phyloP scores from a whole-genome alignment of 75 land plant species.

The Cupressus sempervirens region DNA sequence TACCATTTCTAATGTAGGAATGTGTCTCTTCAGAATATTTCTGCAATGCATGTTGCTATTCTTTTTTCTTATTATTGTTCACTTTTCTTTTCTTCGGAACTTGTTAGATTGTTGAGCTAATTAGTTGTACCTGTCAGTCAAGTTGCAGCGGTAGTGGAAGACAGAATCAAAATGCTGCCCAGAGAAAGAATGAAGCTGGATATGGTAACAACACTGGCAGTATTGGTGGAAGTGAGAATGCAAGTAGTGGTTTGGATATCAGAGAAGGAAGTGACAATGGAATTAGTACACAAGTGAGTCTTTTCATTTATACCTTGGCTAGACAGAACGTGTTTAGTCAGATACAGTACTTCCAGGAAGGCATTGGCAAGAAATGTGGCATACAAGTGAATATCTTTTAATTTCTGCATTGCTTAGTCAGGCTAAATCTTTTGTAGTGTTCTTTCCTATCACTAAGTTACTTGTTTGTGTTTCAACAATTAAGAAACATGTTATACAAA shows the following conservation, averaged over 20 bases:
- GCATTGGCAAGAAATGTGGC: background rate
- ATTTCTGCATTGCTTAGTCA: background rate
- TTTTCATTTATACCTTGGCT: background rate
- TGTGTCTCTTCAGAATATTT: background rate
- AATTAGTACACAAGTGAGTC: conserved; percentile 51
- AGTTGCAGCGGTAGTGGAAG: conserved; percentile 22
- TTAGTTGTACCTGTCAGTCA: conserved; percentile 23
- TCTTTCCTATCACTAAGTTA: background rate
- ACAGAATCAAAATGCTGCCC: conserved; percentile 10
- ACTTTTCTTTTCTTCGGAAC: background rate
- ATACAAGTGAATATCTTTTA: background rate
- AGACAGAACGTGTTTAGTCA: background rate
- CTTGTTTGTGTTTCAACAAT: background rate
- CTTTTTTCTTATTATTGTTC: background rate
- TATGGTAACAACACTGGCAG: conserved; percentile 27
- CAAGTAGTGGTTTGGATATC: conserved; percentile 17
- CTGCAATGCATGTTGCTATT: background rate
- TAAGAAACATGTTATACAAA: background rate
- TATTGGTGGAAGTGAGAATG: conserved; percentile 30
- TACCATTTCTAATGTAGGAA: background rate
- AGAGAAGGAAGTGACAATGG: conserved; percentile 33
- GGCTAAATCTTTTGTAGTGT: background rate
- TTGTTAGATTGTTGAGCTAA: background rate
- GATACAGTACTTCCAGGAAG: background rate
- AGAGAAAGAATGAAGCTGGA: conserved; percentile 16